Evolutionary conservation across 2,329 filamentous ascomycete species (phyloP).

Genomic region (Pseudogymnoascus sp.): DNA sequence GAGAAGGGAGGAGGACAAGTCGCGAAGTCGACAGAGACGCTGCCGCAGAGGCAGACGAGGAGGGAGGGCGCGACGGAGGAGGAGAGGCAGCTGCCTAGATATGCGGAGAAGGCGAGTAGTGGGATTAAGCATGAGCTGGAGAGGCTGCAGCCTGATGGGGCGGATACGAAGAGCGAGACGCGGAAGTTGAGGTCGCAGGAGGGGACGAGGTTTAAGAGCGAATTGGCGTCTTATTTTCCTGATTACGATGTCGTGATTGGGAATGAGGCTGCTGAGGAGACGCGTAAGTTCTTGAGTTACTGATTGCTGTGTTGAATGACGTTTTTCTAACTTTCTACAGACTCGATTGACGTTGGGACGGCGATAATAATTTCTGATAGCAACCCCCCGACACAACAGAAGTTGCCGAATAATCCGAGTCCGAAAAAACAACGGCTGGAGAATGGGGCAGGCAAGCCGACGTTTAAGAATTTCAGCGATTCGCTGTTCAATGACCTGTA

Average conservation of each 20-base stretch:
- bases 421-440: background rate
- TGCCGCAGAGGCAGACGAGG: slow-evolving; percentile 18
- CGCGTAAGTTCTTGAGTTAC: slow-evolving; percentile 49
- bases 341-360: slow-evolving; percentile 65
- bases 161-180: slow-evolving; percentile 47
- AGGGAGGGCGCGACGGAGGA: background rate
- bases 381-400: slow-evolving; percentile 18
- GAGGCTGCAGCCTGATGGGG: slow-evolving; percentile 41
- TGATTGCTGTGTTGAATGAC: background rate
- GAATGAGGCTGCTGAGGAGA: slow-evolving; percentile 68
- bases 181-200: slow-evolving; percentile 82
- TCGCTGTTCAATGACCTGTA: slow-evolving; percentile 49
- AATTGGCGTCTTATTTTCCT: slow-evolving; percentile 82
- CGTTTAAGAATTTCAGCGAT: slow-evolving; percentile 49
- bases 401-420: background rate
- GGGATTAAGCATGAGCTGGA: slow-evolving; percentile 56
- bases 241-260: slow-evolving; percentile 94
- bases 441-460: slow-evolving; percentile 25
- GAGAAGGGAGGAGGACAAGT: too few relatives aligned
- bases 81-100: slow-evolving; percentile 30
- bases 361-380: slow-evolving; percentile 64
- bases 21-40: slow-evolving; percentile 19
- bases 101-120: slow-evolving; percentile 53
- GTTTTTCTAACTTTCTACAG: slow-evolving; percentile 38
- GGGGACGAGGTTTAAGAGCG: slow-evolving; percentile 79